Evolutionary conservation across 1,284 basidiomycete species (phyloP).

Genomic region (Boletellus deceptivus): DNA sequence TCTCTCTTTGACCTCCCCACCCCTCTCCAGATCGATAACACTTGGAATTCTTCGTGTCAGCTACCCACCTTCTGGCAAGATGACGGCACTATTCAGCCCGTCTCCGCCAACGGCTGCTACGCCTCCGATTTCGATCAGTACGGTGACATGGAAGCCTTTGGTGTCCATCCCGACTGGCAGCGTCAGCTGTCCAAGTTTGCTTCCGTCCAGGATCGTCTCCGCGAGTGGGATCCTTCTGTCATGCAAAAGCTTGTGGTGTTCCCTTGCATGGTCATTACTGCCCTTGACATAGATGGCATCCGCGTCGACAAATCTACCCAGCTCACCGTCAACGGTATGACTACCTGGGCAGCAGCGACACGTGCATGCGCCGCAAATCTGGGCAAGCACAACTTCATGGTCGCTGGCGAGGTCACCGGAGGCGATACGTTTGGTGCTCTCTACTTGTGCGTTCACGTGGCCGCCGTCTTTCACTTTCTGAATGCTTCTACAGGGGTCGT

Average conservation of each 20-base stretch:
- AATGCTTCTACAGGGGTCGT: conserved; percentile 57
- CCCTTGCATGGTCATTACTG: conserved; percentile 80
- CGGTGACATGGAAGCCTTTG: conserved; percentile 94
- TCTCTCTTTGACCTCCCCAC: not conserved
- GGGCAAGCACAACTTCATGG: conserved; percentile 85
- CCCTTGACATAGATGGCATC: conserved; percentile 87
- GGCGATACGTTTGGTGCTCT: conserved; percentile 86
- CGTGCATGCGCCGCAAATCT: conserved; percentile 68
- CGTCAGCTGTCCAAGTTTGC: conserved; percentile 93
- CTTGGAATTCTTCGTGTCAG: conserved; percentile 69
- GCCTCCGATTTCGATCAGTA: conserved; percentile 88
- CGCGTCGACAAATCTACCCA: conserved; percentile 94
- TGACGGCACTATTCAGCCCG: conserved; percentile 60
- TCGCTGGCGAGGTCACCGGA: conserved; percentile 92
- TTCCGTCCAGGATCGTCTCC: conserved; percentile 89
- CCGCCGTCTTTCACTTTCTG: conserved; percentile 1
- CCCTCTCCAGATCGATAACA: conserved; percentile 53
- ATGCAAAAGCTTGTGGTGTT: conserved; percentile 76
- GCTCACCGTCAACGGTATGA: conserved; percentile 78
- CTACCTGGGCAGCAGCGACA: conserved; percentile 71
- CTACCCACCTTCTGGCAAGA: conserved; percentile 81
- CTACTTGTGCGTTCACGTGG: conserved; percentile 60
- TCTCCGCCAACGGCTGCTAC: conserved; percentile 64
- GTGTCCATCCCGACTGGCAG: conserved; percentile 92
- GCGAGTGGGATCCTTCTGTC: conserved; percentile 81